phyloP scores from a whole-genome alignment of 176 grass and related monocot species.

The Eragrostis nindensis region DNA sequence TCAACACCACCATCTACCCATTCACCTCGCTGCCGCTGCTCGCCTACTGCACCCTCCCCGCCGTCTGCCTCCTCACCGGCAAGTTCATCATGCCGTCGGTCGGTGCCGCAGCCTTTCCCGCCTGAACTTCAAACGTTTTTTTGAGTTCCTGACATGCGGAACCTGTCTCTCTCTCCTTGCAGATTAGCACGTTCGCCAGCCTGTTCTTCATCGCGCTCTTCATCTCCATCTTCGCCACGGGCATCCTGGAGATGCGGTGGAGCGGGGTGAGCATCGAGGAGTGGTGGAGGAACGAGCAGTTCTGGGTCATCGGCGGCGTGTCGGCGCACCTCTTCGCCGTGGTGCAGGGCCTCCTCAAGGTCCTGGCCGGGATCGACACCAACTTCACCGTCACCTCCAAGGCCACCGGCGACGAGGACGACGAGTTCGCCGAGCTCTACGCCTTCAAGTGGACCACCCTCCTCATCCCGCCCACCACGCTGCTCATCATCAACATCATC shows the following conservation, averaged over 20 bases:
- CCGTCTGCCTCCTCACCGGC: slow-evolving; percentile 96
- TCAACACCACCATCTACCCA: slow-evolving; percentile 99
- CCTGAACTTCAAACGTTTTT: slow-evolving; percentile 17
- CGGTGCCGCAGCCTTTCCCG: slow-evolving; percentile 20
- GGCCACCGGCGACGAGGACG: slow-evolving; percentile 71
- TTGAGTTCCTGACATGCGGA: neutral
- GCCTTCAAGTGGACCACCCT: slow-evolving; percentile 99
- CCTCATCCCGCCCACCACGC: slow-evolving; percentile 86
- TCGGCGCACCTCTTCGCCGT: slow-evolving; percentile 93
- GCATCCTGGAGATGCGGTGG: slow-evolving; percentile 93
- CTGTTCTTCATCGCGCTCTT: slow-evolving; percentile 98
- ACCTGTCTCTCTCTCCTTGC: neutral
- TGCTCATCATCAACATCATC: slow-evolving; percentile 92
- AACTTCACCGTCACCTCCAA: slow-evolving; percentile 99
- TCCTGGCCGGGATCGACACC: slow-evolving; percentile 85
- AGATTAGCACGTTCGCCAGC: slow-evolving; percentile 98
- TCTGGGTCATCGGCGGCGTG: slow-evolving; percentile 99
- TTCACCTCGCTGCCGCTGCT: slow-evolving; percentile 91
- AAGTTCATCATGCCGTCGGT: slow-evolving; percentile 99
- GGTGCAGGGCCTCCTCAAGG: slow-evolving; percentile 94
- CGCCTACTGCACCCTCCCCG: slow-evolving; percentile 92
- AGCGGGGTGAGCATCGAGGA: slow-evolving; percentile 99
- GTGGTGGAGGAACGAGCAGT: slow-evolving; percentile 99
- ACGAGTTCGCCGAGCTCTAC: slow-evolving; percentile 86
- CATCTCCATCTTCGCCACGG: slow-evolving; percentile 98